Percentiles rank a stretch among this genome's conserved stretches.
Conservation (phyloP, 78 protist genomes). For the Dictyostelium capitatum region DNA sequence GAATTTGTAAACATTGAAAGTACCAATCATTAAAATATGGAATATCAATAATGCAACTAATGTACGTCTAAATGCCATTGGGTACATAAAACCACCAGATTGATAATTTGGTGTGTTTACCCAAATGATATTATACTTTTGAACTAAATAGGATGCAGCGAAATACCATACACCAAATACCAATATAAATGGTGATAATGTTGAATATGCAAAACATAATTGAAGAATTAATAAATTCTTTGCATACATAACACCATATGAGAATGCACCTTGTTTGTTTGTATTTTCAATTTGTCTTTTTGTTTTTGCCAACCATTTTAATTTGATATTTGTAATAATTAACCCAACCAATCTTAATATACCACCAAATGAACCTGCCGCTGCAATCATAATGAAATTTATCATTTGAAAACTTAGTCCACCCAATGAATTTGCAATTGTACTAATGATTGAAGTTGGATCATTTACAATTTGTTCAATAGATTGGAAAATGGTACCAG, state of each 20-base stretch:
- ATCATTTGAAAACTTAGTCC: constrained; percentile 74
- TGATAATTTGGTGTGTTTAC: constrained; percentile 64
- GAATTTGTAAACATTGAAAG: constrained; percentile 69
- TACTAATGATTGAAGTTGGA: constrained; percentile 31
- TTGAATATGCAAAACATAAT: constrained; percentile 54
- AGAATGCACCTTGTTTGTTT: constrained; percentile 6
- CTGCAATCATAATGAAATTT: constrained; percentile 67
- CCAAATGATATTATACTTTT: constrained; percentile 78
- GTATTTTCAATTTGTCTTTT: constrained; percentile 50
- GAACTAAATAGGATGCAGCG: constrained; percentile 36
- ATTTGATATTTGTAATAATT: background rate
- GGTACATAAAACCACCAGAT: constrained; percentile 51
- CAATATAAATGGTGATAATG: constrained; percentile 70
- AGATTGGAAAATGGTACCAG: constrained; percentile 82
- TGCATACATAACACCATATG: constrained; percentile 44
- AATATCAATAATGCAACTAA: constrained; percentile 53
- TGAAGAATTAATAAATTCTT: constrained; percentile 21
- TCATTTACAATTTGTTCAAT: constrained; percentile 60
- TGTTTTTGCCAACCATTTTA: constrained; percentile 38
- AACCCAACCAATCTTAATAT: constrained; percentile 19
- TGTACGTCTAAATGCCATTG: constrained; percentile 37
- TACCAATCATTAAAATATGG: constrained; percentile 81
- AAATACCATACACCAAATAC: constrained; percentile 78
- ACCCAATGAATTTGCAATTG: constrained; percentile 54
- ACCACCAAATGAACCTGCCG: constrained; percentile 14